Base-by-base conservation (phyloP, 1,284 basidiomycete species). In the Tetrapyrgos nigripes region DNA sequence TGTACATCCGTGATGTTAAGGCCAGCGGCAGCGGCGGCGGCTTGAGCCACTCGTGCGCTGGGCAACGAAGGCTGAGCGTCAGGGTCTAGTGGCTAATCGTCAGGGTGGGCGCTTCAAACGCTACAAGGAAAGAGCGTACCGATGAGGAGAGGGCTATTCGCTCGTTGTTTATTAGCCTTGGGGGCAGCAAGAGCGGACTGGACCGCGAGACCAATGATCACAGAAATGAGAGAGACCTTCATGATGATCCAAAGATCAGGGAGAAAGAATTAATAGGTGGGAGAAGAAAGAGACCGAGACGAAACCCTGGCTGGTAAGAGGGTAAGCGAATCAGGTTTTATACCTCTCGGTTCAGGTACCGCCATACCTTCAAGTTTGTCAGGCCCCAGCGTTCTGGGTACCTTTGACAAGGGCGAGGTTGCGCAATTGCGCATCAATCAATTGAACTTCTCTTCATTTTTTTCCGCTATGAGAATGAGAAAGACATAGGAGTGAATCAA, bases 1-100 rank as follows among this genome's bases (percentile, higher is more conserved):
- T 69, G 67, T 40, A 69, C 64, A 53, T 69, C 58, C 37, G 65
- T 65, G n/a, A 55, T 62, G 47, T 66, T 59, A 2, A 67, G 31
- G n/a, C 45, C 47, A 13, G 51, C 46, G 14, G n/a, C 44, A 24
- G 28, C 35, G 13, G 52, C 50, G n/a, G 51, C 45, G 2, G 24
- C 21, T 43, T 51, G 19, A 35, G 58, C 54, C 21, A 28, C 28
- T 27, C 26, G 13, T 6, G 51, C 21, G 29, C 33, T 43, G 1
- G 60, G 56, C 1, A 60, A n/a, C 9, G 28, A 10, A 50, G 60
- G 60, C 26, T 55, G 58, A 23, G 46, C 47, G 13, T 17, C 37
- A 17, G 58, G 58, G 47, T 60, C 58, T 60, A n/a, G n/a, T n/a
- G n/a, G n/a, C 24, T 29, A 21, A 31, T 19, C 14, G n/a, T 33